phyloP scores from a whole-genome alignment of 495 filamentous ascomycete genomes.

The Staphylotrichum tortipilum region DNA sequence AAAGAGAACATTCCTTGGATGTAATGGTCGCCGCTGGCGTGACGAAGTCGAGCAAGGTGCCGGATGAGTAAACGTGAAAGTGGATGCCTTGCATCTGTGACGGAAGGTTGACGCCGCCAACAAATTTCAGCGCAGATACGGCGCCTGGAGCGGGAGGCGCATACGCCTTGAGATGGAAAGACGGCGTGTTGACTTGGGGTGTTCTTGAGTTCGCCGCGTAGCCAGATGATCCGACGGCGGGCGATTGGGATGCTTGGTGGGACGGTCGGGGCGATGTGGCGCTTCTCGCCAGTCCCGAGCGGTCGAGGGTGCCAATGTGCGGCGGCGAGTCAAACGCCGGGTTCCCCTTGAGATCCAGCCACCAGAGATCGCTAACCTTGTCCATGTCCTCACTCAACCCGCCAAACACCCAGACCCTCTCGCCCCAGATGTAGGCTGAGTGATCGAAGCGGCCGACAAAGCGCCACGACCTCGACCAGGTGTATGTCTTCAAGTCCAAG shows the following conservation, averaged over 20 bases:
- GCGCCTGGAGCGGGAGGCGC: slow-evolving; percentile 67
- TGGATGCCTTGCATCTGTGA: slow-evolving; percentile 82
- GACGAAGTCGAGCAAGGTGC: slow-evolving; percentile 83
- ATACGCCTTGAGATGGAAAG: slow-evolving; percentile 59
- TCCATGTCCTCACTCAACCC: slow-evolving; percentile 93
- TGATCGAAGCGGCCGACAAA: slow-evolving; percentile 94
- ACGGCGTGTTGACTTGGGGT: slow-evolving; percentile 65
- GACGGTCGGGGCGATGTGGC: slow-evolving; percentile 37
- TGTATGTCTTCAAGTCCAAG: slow-evolving; percentile 92
- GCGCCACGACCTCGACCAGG: slow-evolving; percentile 92
- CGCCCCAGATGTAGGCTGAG: slow-evolving; percentile 78
- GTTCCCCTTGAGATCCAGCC: slow-evolving; percentile 85
- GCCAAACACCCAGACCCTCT: slow-evolving; percentile 94
- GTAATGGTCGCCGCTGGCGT: slow-evolving; percentile 80
- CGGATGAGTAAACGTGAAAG: slow-evolving; percentile 90
- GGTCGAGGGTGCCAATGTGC: slow-evolving; percentile 56
- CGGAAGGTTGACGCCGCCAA: slow-evolving; percentile 80
- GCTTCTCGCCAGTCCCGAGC: slow-evolving; percentile 25
- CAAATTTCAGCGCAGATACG: slow-evolving; percentile 82
- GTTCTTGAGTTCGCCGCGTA: slow-evolving; percentile 87
- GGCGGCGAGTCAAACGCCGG: slow-evolving; percentile 71
- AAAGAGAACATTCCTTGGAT: slow-evolving; percentile 79
- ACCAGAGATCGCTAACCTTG: slow-evolving; percentile 89
- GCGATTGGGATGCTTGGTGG: slow-evolving; percentile 30
- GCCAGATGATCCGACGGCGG: slow-evolving; percentile 52